A percentile compares a stretch with the other conserved stretches of the same genome.
Evolutionary conservation across 2,329 filamentous ascomycete species (phyloP).

Genomic region (Exophiala aquamarina): DNA sequence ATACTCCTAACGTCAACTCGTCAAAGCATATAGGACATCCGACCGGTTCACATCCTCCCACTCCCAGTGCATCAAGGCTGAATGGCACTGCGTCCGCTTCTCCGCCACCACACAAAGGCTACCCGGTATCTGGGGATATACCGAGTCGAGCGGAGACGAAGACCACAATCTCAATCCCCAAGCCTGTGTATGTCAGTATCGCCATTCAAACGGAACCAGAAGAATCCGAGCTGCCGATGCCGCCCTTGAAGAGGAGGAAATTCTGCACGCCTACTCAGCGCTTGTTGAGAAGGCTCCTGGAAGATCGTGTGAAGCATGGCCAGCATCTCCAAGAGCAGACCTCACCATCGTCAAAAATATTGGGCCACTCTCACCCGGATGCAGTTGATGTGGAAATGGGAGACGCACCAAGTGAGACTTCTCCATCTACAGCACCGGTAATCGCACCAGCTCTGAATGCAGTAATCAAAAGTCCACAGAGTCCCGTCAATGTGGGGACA

Average conservation of each 20-base stretch:
- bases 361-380: slow-evolving; percentile 21
- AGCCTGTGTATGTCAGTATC: slow-evolving; percentile 41
- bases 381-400: slow-evolving; percentile 47
- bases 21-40: slow-evolving; percentile 22
- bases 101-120: slow-evolving; percentile 33
- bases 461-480: slow-evolving; percentile 13
- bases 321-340: slow-evolving; percentile 25
- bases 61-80: slow-evolving; percentile 11
- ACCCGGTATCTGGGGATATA: slow-evolving; percentile 27
- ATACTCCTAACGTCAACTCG: slow-evolving; percentile 46
- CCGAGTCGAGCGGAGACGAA: slow-evolving; percentile 34
- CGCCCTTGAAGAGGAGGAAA: slow-evolving; percentile 29
- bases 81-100: slow-evolving; percentile 33
- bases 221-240: slow-evolving; percentile 33
- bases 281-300: slow-evolving; percentile 42
- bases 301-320: slow-evolving; percentile 40
- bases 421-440: slow-evolving; percentile 12
- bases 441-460: slow-evolving; percentile 9
- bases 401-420: slow-evolving; percentile 36
- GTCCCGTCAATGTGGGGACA: slow-evolving; percentile 15
- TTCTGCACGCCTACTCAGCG: slow-evolving; percentile 45
- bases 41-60: slow-evolving; percentile 16
- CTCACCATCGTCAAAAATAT: slow-evolving; percentile 12
- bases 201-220: slow-evolving; percentile 46
- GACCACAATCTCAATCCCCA: slow-evolving; percentile 26